Percentiles rank a stretch among this genome's conserved stretches.
phyloP scores from a whole-genome alignment of 2,329 filamentous ascomycete species.

The Coniochaeta hoffmannii region DNA sequence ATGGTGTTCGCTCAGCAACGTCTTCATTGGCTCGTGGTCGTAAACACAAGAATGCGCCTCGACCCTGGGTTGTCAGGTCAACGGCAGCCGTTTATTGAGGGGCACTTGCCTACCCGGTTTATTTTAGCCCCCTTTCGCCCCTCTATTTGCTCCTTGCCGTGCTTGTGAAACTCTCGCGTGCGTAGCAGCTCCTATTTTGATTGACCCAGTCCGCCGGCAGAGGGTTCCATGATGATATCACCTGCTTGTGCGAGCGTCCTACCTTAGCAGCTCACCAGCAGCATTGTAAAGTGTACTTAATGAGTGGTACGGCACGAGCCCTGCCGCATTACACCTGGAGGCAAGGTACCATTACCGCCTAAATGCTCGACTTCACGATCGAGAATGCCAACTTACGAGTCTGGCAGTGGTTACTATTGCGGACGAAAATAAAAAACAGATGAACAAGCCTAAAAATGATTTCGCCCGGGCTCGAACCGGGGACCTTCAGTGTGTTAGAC shows the following conservation, averaged over 20 bases:
- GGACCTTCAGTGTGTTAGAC: constrained; percentile 34
- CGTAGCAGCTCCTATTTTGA: neutral
- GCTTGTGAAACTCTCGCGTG: neutral
- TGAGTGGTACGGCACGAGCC: too few species aligned
- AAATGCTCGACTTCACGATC: too few species aligned
- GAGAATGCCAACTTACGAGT: too few species aligned
- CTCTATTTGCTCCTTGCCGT: neutral
- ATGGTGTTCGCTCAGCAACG: neutral
- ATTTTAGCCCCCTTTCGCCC: neutral
- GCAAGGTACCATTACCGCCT: too few species aligned
- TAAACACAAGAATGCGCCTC: neutral
- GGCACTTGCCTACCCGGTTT: neutral
- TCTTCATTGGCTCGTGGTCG: neutral
- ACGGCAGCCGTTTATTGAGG: neutral
- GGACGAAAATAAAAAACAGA: neutral
- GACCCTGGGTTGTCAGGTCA: neutral
- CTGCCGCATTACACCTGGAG: neutral
- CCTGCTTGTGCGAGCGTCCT: too few species aligned
- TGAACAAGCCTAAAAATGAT: neutral
- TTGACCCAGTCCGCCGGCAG: too few species aligned
- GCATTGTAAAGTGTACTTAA: too few species aligned
- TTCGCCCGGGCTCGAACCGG: constrained; percentile 16
- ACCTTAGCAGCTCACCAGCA: too few species aligned
- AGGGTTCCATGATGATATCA: too few species aligned
- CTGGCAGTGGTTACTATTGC: too few species aligned